Conservation (phyloP, 169 alveolate species). For the Fabrea salina region DNA sequence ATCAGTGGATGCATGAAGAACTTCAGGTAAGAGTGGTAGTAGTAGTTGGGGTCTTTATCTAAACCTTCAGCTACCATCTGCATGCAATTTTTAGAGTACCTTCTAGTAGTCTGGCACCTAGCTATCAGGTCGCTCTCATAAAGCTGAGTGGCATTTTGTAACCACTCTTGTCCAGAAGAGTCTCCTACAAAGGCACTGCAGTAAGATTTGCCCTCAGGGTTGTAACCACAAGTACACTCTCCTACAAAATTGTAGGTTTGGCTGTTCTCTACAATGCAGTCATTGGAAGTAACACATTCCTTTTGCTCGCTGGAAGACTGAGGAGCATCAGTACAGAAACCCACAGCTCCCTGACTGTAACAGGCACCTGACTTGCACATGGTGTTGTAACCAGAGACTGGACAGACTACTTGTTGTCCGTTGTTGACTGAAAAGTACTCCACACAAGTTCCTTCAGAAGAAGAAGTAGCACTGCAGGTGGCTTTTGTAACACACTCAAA, state of each 20-base stretch:
- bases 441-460: not conserved
- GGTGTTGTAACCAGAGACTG: not conserved
- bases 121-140: not conserved
- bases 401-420: not conserved
- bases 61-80: not conserved
- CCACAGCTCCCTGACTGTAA: not conserved
- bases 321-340: conserved; percentile 12
- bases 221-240: conserved; percentile 20
- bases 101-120: conserved; percentile 2
- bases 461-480: not conserved
- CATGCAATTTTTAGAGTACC: not conserved
- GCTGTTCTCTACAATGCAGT: not conserved
- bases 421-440: not conserved
- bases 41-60: no score
- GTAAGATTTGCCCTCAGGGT: conserved; percentile 2
- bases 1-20: not conserved
- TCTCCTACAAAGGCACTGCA: conserved; percentile 18
- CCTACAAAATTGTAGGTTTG: not conserved
- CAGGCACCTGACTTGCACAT: conserved; percentile 22
- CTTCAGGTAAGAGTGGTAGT: no score
- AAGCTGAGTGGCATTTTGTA: not conserved
- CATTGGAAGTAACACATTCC: not conserved
- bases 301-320: not conserved
- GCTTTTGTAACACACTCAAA: conserved; percentile 6
- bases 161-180: conserved; percentile 5